phyloP scores from a whole-genome alignment of 495 filamentous ascomycete species.

The Penicillium chermesinum region DNA sequence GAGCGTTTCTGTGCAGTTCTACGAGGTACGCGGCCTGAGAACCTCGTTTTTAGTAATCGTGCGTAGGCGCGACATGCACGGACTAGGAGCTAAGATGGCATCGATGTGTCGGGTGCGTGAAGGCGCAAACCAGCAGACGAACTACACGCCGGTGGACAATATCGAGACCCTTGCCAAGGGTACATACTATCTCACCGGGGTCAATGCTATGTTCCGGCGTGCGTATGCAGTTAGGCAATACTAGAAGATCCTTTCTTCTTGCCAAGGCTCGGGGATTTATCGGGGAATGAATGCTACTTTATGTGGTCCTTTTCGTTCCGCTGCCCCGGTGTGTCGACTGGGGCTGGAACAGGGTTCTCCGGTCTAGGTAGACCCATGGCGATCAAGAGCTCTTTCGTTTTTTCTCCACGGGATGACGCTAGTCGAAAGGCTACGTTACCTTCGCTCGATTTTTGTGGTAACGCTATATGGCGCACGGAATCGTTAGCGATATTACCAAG shows the following conservation, averaged over 20 bases:
- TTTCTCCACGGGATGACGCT: background rate
- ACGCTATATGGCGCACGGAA: no score
- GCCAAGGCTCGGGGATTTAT: no score
- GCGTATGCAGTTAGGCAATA: slow-evolving; percentile 69
- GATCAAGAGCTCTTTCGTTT: background rate
- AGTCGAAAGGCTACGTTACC: no score
- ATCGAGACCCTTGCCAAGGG: slow-evolving; percentile 58
- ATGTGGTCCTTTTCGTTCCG: background rate
- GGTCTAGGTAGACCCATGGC: no score
- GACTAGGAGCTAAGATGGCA: slow-evolving; percentile 2
- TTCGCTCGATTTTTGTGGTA: no score
- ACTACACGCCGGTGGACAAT: slow-evolving; percentile 63
- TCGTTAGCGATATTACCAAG: no score
- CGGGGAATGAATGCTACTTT: background rate
- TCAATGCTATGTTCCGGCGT: slow-evolving; percentile 82
- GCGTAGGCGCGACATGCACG: no score
- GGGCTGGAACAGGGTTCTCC: background rate
- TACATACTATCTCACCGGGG: slow-evolving; percentile 69
- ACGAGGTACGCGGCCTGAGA: slow-evolving; percentile 49
- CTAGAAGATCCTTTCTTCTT: no score
- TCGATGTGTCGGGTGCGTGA: slow-evolving; percentile 81
- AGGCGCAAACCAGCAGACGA: slow-evolving; percentile 75
- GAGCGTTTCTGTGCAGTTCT: slow-evolving; percentile 66
- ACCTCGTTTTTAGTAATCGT: no score
- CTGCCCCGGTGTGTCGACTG: background rate